phyloP scores from a whole-genome alignment of 176 grass and related monocot species.

The Lolium perenne region DNA sequence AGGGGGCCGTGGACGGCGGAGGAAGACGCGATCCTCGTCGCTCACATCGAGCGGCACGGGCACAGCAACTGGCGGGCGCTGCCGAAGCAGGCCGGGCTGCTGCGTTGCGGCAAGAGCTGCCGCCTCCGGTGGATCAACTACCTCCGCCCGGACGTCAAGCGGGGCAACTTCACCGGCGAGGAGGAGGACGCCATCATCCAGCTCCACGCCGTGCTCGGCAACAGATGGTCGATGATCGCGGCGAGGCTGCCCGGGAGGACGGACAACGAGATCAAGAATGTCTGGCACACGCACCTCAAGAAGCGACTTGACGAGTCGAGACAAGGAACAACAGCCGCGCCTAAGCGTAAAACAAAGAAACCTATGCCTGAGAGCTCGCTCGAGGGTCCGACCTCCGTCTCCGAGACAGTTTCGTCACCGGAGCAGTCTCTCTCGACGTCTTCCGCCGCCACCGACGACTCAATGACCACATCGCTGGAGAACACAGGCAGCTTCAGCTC shows the following conservation, averaged over 20 bases:
- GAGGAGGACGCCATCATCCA: conserved; percentile 81
- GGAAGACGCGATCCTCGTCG: conserved; percentile 63
- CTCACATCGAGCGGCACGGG: conserved; percentile 70
- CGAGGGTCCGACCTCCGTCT: neutral
- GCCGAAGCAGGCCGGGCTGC: conserved; percentile 73
- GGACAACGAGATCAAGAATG: conserved; percentile 95
- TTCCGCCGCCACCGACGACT: conserved; percentile 20
- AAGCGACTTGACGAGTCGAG: conserved; percentile 62
- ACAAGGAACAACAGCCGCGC: neutral
- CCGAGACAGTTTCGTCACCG: neutral
- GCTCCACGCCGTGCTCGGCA: conserved; percentile 72
- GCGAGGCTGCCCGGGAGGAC: conserved; percentile 82
- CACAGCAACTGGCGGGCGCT: conserved; percentile 87
- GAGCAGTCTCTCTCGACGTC: conserved; percentile 37
- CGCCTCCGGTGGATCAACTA: conserved; percentile 90
- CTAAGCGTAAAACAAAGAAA: conserved; percentile 36
- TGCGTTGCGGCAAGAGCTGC: conserved; percentile 88
- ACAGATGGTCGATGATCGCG: conserved; percentile 80
- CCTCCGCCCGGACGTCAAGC: conserved; percentile 76
- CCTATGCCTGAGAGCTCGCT: neutral
- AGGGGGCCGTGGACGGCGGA: conserved; percentile 75
- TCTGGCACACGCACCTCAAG: conserved; percentile 82
- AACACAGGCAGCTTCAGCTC: conserved; percentile 55
- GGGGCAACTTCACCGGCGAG: conserved; percentile 76
- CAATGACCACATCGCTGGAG: conserved; percentile 29